Base-by-base conservation (phyloP, 148 eudicot genomes). In the Camellia japonica region DNA sequence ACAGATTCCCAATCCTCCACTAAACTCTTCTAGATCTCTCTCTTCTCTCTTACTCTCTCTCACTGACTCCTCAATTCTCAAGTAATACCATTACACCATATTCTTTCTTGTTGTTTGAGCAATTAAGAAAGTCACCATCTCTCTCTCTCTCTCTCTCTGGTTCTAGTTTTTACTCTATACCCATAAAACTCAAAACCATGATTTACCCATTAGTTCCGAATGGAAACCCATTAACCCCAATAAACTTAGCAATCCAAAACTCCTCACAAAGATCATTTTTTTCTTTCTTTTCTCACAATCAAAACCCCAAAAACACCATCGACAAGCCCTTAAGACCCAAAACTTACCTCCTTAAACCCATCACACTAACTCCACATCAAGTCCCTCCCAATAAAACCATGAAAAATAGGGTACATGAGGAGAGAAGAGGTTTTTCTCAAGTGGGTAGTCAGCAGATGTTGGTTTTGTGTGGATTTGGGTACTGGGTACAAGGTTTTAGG, bases 401-500 rank as follows among this genome's bases (percentile, higher is more conserved):
- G 44, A 65, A 77, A 70, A 63, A 81, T 2, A 42, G 30, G 30
- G 15, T 64, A 0, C 63, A 43, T 74, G 81, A 59, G 69, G 76
- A 81, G 77, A 80, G 81, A 30, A 66, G 66, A 44, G 87, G 82
- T 19, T 75, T 49, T 72, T 82, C 81, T 3, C 83, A 78, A 70
- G 68, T 82, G 77, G 86, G 90, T 20, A 87, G 83, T 72, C 77
- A 73, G 55, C 64, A 90, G 46, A 87, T 92, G 95, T 13, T 87
- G 79, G 70, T 82, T 71, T 87, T 96, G 76, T 94, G 98, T 88
- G 99, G 95, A 59, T 87, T 90, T 79, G 98, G 99, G 76, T 96
- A 96, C 81, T 93, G 91, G 94, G 83, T 93, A 20, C 96, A 96
- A 82, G 99, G 99, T 61, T 93, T 92, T 73, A 92, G 98, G 86